Evolutionary conservation across 306 rosid genomes (phyloP), one percentile per base, ranked within the genome.

Genomic region (Herpetospermum pedunculosum): DNA sequence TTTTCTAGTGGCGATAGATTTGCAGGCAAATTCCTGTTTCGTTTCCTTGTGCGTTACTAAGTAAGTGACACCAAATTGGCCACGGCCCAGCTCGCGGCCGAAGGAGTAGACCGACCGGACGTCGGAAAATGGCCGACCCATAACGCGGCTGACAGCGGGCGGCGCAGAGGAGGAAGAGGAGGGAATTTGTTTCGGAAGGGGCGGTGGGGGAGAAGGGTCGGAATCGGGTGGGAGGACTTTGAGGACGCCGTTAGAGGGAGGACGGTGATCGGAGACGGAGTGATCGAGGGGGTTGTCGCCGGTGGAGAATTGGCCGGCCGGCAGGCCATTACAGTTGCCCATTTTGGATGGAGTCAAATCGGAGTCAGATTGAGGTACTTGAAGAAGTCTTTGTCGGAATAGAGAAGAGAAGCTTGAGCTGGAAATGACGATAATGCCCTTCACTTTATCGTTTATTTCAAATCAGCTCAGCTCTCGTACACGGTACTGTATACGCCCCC

Each of bases 51-150:
- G 88, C 2, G 91, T 91, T 41, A 88, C 97, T 0, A 91, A 75
- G 76, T 94, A 91, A 14, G 97, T 94, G 0, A 94, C 91, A 53
- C 98, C 98, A 78, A 89, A 94, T 63, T 94, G 98, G 40, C 98
- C 98, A 0, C 96, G 98, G 23, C 98, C 98, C 15, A 94, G 96
- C 52, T 94, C 97, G n/a, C 98, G 91, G 49, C 95, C 92, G 81
- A 94, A 94, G 57, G 75, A 76, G 88, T 88, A 94, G 58, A 49
- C 48, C 15, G 91, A 77, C 9, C 97, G 87, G 23, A 89, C 88
- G 78, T 94, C 98, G 71, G 88, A 90, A 81, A 91, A 75, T 60
- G 95, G 97, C 19, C 92, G 89, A 78, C 88, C 86, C n/a, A 94
- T 81, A 54, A 94, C 85, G 9, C 96, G 94, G 85, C 98, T 97